Evolutionary conservation across 2,329 filamentous ascomycete genomes (phyloP).

Genomic region (Ascochyta viciae-villosae): DNA sequence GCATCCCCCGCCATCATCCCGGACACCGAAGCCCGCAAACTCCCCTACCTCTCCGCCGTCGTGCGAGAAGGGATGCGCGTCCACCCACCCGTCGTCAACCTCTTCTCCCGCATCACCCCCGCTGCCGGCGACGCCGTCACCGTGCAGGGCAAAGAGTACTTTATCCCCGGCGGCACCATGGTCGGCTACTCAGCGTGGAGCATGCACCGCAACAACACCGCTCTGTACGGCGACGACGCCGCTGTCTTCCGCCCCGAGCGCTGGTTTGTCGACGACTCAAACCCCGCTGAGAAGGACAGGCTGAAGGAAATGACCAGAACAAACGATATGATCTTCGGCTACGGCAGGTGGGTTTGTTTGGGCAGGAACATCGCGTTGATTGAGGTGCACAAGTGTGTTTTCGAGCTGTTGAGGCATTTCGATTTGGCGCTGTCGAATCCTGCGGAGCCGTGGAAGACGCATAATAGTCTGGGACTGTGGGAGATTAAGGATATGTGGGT

Average conservation of each 20-base stretch:
- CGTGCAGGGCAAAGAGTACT: constrained; percentile 34
- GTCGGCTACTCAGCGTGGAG: constrained; percentile 44
- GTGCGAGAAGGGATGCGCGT: constrained; percentile 57
- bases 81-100: constrained; percentile 50
- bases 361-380: constrained; percentile 44
- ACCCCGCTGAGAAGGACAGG: constrained; percentile 30
- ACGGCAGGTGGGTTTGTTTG: constrained; percentile 46
- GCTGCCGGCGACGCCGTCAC: constrained; percentile 43
- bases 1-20: constrained; percentile 52
- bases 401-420: constrained; percentile 50
- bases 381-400: constrained; percentile 51
- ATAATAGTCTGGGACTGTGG: constrained; percentile 38
- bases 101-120: constrained; percentile 43
- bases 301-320: constrained; percentile 41
- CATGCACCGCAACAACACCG: constrained; percentile 42
- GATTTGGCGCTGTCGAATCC: constrained; percentile 43
- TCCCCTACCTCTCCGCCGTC: constrained; percentile 57
- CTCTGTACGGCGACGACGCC: constrained; percentile 50
- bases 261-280: constrained; percentile 50
- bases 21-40: constrained; percentile 52
- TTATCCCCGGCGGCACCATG: constrained; percentile 45
- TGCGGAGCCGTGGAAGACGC: constrained; percentile 38
- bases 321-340: constrained; percentile 48
- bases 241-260: constrained; percentile 58
- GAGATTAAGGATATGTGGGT: constrained; percentile 44